Evolutionary conservation across 352 stramenopile genomes (phyloP), one percentile per base, ranked within the genome.

Genomic region (Bremia lactucae): DNA sequence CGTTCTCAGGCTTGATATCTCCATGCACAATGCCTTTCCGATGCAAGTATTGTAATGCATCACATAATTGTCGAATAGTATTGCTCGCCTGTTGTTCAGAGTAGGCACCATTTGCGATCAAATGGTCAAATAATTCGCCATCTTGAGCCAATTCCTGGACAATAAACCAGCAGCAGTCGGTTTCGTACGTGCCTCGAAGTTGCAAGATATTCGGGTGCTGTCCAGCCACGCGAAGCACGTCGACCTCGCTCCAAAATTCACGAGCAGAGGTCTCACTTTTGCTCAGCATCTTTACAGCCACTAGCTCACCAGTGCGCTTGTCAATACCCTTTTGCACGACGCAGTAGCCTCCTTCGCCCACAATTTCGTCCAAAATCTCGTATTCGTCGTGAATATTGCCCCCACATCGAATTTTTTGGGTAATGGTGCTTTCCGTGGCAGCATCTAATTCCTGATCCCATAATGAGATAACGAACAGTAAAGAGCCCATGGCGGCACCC

Each of bases 1-100:
- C 76, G 36, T 94, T 94, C 52, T 94, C 82, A 0, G 82, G 82
- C 41, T 94, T 94, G 55, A 94, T 81, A 52, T 94, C 82, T 38
- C 77, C 82, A 42, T 95, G 83, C 2, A 95, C 78, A 19, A 95
- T 79, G 21, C 74, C 74, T 46, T 91, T 91, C 59, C 72, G 70
- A 52, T 95, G 83, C 48, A 95, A 54, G 48, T 90, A 90, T 26
- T 81, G 65, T 45, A 94, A 58, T 24, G 79, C 80, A 36, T 88
- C 70, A 45, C 76, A 87, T 0, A 91, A 49, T 28, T 91, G 64
- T 6, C 76, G 76, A 19, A 89, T 69, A 2, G 72, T 70, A 13
- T 55, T 53, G 33, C 74, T 87, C 11, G 79, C 76, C 45, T 88
- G 69, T 43, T 65, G 60, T 63, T 96, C 85, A 15, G 68, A 88